These are phyloP conservation scores for Phytophthora idaei DNA, from an alignment of 352 stramenopile species.

Conservation along the genomic window DNA sequence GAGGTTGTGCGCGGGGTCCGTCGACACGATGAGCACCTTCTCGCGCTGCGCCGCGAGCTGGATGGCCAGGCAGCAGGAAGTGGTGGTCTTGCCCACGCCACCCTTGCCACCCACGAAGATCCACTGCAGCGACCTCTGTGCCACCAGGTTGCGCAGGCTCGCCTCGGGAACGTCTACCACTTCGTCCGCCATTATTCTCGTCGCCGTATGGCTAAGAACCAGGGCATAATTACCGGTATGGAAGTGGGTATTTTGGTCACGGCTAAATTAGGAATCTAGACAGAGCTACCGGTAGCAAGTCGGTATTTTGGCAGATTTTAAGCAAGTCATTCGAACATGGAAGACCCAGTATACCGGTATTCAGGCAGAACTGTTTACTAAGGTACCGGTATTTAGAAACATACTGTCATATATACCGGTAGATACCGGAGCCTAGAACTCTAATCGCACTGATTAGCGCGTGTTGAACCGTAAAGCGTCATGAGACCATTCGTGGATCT, in stretches of 20 bases:
- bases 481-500: not conserved
- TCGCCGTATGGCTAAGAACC: not conserved
- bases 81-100: slow-evolving; percentile 97
- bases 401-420: too few relatives aligned
- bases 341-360: too few relatives aligned
- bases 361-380: too few relatives aligned
- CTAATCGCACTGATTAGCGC: not conserved
- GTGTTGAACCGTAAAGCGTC: not conserved
- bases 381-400: too few relatives aligned
- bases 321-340: too few relatives aligned
- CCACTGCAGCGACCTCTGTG: slow-evolving; percentile 91
- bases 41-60: slow-evolving; percentile 90
- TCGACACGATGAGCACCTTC: slow-evolving; percentile 99
- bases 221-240: too few relatives aligned
- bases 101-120: slow-evolving; percentile 97
- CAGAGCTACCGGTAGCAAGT: too few relatives aligned
- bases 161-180: slow-evolving; percentile 75
- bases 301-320: too few relatives aligned
- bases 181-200: slow-evolving; percentile 33
- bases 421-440: not conserved
- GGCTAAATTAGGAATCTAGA: too few relatives aligned
- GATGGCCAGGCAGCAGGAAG: slow-evolving; percentile 97
- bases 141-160: slow-evolving; percentile 91
- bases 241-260: too few relatives aligned
- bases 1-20: slow-evolving; percentile 99